Conservation (phyloP, 192 early-diverging fungal genomes). For the Mortierella antarctica region DNA sequence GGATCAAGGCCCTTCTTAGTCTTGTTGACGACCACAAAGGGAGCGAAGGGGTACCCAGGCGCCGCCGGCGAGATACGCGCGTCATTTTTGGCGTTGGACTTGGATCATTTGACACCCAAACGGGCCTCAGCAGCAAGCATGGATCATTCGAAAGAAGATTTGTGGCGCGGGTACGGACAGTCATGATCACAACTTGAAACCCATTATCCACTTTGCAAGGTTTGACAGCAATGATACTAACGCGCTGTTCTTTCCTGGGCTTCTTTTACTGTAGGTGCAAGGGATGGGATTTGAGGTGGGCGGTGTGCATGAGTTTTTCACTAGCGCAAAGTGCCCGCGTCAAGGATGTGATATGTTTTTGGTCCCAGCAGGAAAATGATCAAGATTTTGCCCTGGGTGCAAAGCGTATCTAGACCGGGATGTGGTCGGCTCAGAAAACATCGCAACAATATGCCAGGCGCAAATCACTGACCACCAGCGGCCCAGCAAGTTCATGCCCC, state of each 20-base stretch:
- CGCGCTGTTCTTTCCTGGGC: background rate
- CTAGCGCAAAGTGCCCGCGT: slow-evolving; percentile 2
- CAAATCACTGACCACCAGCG: background rate
- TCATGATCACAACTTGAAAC: background rate
- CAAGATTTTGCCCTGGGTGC: background rate
- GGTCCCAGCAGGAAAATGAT: background rate
- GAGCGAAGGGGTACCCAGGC: no score
- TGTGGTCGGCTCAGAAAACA: slow-evolving; percentile 2
- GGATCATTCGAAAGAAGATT: background rate
- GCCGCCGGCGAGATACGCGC: no score
- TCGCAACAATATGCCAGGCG: background rate
- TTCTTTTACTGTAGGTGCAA: background rate
- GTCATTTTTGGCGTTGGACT: background rate
- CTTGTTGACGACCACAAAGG: background rate
- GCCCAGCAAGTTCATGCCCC: slow-evolving; percentile 6
- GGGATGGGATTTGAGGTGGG: background rate
- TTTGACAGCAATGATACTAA: no score
- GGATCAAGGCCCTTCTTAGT: background rate
- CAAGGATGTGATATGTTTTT: background rate
- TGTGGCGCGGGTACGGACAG: background rate
- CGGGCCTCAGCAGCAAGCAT: background rate
- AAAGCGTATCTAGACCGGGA: background rate
- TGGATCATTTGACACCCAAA: slow-evolving; percentile 5
- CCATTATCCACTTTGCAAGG: no score
- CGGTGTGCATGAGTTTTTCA: slow-evolving; percentile 2